Conservation (phyloP, 805 yeast species). For the Candida oleophila region DNA sequence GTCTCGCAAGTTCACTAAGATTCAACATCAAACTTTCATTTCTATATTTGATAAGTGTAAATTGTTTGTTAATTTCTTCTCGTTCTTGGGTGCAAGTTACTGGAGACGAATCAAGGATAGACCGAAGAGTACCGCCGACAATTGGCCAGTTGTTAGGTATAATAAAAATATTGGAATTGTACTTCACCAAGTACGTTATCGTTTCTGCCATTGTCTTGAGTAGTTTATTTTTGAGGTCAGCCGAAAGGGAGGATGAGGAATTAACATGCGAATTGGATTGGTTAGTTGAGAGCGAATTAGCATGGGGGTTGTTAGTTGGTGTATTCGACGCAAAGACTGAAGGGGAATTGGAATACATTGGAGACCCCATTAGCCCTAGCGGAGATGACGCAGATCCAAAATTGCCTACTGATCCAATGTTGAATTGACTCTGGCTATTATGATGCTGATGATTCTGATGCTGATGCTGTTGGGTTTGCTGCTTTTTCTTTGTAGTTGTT, state of each 20-base stretch:
- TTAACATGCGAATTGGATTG: background rate
- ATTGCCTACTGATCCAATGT: constrained; percentile 9
- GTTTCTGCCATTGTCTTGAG: constrained; percentile 26
- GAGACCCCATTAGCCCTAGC: background rate
- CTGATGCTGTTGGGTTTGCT: constrained; percentile 22
- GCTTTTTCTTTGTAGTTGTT: constrained; percentile 20
- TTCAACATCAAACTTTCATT: constrained; percentile 70
- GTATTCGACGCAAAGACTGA: background rate
- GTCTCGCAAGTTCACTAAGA: constrained; percentile 23
- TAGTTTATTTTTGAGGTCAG: constrained; percentile 23
- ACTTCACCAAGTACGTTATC: constrained; percentile 43
- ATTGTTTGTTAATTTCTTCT: constrained; percentile 41
- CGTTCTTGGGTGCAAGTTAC: constrained; percentile 28
- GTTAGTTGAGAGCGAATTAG: background rate
- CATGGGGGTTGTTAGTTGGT: constrained; percentile 1
- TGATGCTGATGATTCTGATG: constrained; percentile 20
- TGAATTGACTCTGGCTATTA: constrained; percentile 20
- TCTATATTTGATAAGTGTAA: constrained; percentile 61
- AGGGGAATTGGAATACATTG: background rate
- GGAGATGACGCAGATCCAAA: background rate
- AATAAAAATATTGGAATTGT: constrained; percentile 59
- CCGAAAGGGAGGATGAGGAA: constrained; percentile 13
- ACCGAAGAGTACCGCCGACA: constrained; percentile 48
- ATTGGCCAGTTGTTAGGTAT: constrained; percentile 63
- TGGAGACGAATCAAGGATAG: constrained; percentile 16